Evolutionary conservation across 2,329 filamentous ascomycete species (phyloP).

Genomic region (Botryosphaeria dothidea): DNA sequence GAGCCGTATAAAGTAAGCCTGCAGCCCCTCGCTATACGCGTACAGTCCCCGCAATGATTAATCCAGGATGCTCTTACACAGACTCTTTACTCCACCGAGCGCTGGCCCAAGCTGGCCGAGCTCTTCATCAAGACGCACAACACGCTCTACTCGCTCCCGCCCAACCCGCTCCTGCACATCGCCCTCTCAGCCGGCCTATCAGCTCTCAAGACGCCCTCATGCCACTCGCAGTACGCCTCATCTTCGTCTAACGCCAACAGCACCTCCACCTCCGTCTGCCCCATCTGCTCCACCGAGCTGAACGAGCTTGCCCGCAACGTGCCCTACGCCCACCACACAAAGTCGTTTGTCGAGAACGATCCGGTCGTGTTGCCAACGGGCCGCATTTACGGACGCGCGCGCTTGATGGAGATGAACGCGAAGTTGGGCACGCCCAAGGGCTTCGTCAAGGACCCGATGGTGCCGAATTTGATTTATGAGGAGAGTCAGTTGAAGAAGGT

Average conservation of each 20-base stretch:
- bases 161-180: constrained; percentile 82
- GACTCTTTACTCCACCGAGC: constrained; percentile 70
- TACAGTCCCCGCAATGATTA: not conserved
- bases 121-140: constrained; percentile 87
- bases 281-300: constrained; percentile 93
- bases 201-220: constrained; percentile 92
- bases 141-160: constrained; percentile 77
- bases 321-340: constrained; percentile 92
- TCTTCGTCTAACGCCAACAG: constrained; percentile 57
- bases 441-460: constrained; percentile 76
- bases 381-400: constrained; percentile 76
- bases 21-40: not conserved
- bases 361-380: constrained; percentile 85
- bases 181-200: constrained; percentile 89
- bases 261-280: constrained; percentile 74
- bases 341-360: constrained; percentile 88
- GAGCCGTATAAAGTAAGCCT: constrained; percentile 60
- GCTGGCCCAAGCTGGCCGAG: constrained; percentile 75
- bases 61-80: constrained; percentile 33
- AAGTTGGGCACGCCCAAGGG: constrained; percentile 71
- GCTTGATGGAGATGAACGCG: constrained; percentile 73
- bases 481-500: constrained; percentile 75
- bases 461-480: constrained; percentile 60
- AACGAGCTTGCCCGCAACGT: constrained; percentile 87
- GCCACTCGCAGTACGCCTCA: constrained; percentile 69